Evolutionary conservation across 352 stramenopile genomes (phyloP), one percentile per base, ranked within the genome.

Genomic region (Phytophthora syringae): DNA sequence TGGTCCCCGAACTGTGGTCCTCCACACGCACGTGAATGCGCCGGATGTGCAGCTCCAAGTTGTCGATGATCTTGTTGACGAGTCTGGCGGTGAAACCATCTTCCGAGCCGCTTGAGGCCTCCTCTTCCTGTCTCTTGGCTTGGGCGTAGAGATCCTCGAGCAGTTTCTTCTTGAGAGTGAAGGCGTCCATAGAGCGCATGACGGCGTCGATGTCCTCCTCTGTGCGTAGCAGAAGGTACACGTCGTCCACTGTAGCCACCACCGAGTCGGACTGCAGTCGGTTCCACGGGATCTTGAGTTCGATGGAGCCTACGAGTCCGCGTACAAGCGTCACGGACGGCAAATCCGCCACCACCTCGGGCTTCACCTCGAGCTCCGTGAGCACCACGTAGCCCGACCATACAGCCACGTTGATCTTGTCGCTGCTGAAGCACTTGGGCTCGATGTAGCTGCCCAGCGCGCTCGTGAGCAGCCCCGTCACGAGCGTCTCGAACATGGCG

Each of bases 271-370:
- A 94, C 44, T 94, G 83, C 50, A 96, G 74, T 5, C 87, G 85
- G 57, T 96, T 96, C 88, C 88, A 96, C 52, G 88, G 88, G 61
- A 96, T 96, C 70, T 94, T 94, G 64, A 96, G 86, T 70, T 94
- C 88, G 47, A 96, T 76, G n/a, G 83, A 93, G 52, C 87, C 87
- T 20, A 92, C 72, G 42, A 96, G 74, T 47, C 88, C 88, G 43
- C 88, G 86, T 54, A 93, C 82, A 25, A 96, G 79, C 22, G 74
- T 73, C 44, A 95, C 55, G 24, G 86, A 80, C 18, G 82, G 84
- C 39, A 86, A 52, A 10, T 88, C 72, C 27, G 74, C 82, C 43
- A 94, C 60, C 50, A 90, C 76, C 44, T 95, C 85, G 24, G 84
- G 76, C 64, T 92, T 90, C 34, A 96, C 69, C 75, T 95, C 87